Evolutionary conservation across 768 basidiomycete species (phyloP).

Genomic region (Boletus rubescentipes): DNA sequence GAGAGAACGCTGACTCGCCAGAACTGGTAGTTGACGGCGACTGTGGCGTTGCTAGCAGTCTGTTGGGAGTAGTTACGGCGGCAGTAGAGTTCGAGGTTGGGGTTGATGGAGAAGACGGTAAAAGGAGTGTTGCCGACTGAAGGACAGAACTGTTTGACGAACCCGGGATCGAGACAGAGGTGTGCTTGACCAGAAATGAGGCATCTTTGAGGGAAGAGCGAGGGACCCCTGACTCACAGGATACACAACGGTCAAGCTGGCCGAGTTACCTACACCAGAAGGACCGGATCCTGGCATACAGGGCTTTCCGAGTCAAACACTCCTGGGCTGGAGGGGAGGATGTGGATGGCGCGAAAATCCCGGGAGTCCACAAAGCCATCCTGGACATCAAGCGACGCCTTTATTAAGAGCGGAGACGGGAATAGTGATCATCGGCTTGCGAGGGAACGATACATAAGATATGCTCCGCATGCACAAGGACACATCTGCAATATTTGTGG

Average conservation of each 20-base stretch:
- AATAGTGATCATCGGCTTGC: neutral
- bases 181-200: neutral
- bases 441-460: slow-evolving; percentile 12
- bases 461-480: slow-evolving; percentile 6
- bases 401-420: slow-evolving; percentile 10
- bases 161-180: neutral
- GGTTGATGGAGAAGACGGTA: neutral
- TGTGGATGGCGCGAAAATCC: neutral
- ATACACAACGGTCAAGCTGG: neutral
- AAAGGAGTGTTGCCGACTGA: neutral
- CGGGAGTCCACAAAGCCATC: neutral
- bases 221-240: neutral
- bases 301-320: neutral
- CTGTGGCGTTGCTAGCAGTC: neutral
- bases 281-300: neutral
- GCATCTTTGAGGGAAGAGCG: neutral
- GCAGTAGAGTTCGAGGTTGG: neutral
- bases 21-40: neutral
- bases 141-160: neutral
- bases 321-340: neutral
- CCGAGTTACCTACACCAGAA: neutral
- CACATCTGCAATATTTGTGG: slow-evolving; percentile 1
- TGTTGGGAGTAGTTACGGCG: neutral
- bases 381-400: neutral
- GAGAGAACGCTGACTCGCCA: neutral